These are phyloP conservation scores for Cordyceps tenuipes DNA, from an alignment of 2,329 filamentous ascomycete species.

Conservation along the genomic window DNA sequence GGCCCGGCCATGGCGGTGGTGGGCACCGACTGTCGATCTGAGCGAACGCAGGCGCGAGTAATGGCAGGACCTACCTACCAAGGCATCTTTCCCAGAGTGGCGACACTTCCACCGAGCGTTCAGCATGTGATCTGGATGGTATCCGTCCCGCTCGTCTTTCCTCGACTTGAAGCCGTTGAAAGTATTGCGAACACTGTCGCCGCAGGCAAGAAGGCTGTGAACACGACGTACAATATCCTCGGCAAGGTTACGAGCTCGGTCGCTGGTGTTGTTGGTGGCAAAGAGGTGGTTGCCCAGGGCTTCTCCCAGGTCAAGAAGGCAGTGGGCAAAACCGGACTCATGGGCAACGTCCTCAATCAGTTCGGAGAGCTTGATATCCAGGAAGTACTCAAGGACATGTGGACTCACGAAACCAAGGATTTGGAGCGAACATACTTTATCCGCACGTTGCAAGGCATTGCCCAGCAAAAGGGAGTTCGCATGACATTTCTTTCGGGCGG, in stretches of 20 bases:
- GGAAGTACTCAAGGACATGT: slow-evolving; percentile 91
- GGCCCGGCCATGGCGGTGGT: slow-evolving; percentile 86
- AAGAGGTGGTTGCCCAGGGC: slow-evolving; percentile 83
- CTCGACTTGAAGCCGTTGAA: slow-evolving; percentile 83
- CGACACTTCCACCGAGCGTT: slow-evolving; percentile 79
- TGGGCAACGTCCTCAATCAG: slow-evolving; percentile 91
- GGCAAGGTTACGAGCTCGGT: slow-evolving; percentile 94
- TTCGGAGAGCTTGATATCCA: slow-evolving; percentile 94
- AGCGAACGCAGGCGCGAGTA: slow-evolving; percentile 82
- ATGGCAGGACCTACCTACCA: slow-evolving; percentile 96
- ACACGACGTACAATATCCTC: slow-evolving; percentile 90
- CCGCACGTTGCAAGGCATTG: slow-evolving; percentile 87
- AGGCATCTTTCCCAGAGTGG: slow-evolving; percentile 92
- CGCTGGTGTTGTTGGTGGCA: slow-evolving; percentile 89
- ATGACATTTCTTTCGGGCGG: slow-evolving; percentile 96
- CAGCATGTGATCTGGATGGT: slow-evolving; percentile 98
- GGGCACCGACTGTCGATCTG: slow-evolving; percentile 84
- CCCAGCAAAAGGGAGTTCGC: slow-evolving; percentile 87
- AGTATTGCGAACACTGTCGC: slow-evolving; percentile 84
- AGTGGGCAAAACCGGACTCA: slow-evolving; percentile 87
- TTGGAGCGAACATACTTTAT: slow-evolving; percentile 95
- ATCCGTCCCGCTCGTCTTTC: slow-evolving; percentile 84
- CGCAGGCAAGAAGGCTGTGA: slow-evolving; percentile 93
- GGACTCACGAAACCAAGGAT: slow-evolving; percentile 98
- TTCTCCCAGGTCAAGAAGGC: slow-evolving; percentile 95